Percentiles rank a stretch among this genome's conserved stretches.
phyloP scores from a whole-genome alignment of 2,329 filamentous ascomycete genomes.

The Fonsecaea erecta region DNA sequence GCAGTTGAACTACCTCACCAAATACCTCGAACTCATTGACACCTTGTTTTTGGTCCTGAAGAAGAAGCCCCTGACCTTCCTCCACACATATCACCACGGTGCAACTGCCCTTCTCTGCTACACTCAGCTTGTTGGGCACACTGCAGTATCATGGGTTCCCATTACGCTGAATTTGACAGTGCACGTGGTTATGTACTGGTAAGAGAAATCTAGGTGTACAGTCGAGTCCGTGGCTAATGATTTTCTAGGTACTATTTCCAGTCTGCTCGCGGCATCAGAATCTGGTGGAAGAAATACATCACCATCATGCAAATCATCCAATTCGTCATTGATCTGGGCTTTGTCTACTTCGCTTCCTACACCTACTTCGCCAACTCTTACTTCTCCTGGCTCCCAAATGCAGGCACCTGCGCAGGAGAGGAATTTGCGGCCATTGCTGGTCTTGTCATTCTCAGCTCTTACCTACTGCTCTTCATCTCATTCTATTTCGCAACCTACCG shows the following conservation, averaged over 20 bases:
- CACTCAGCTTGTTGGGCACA: conserved; percentile 91
- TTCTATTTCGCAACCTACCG: conserved; percentile 98
- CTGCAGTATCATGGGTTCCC: conserved; percentile 91
- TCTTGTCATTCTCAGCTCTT: conserved; percentile 89
- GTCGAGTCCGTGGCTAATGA: conserved; percentile 45
- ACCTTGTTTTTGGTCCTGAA: conserved; percentile 97
- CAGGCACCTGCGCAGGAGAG: conserved; percentile 87
- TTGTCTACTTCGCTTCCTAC: conserved; percentile 99
- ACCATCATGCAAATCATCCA: conserved; percentile 96
- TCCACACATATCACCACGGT: conserved; percentile 98
- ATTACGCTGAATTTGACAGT: conserved; percentile 92
- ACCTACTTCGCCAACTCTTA: conserved; percentile 96
- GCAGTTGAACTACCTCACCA: conserved; percentile 96
- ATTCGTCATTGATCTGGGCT: conserved; percentile 95
- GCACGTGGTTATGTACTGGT: conserved; percentile 99
- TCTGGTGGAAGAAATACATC: conserved; percentile 99
- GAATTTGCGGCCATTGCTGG: conserved; percentile 94
- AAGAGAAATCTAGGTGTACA: conserved; percentile 45
- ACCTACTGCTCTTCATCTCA: conserved; percentile 96
- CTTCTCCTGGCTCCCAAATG: conserved; percentile 81
- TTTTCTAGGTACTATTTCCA: conserved; percentile 99
- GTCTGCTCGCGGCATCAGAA: conserved; percentile 88
- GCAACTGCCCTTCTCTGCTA: conserved; percentile 97
- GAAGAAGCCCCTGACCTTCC: conserved; percentile 99
- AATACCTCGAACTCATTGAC: conserved; percentile 94